These are phyloP conservation scores for Ascochyta rabiei DNA, from an alignment of 2,329 filamentous ascomycete species.

Conservation along the genomic window DNA sequence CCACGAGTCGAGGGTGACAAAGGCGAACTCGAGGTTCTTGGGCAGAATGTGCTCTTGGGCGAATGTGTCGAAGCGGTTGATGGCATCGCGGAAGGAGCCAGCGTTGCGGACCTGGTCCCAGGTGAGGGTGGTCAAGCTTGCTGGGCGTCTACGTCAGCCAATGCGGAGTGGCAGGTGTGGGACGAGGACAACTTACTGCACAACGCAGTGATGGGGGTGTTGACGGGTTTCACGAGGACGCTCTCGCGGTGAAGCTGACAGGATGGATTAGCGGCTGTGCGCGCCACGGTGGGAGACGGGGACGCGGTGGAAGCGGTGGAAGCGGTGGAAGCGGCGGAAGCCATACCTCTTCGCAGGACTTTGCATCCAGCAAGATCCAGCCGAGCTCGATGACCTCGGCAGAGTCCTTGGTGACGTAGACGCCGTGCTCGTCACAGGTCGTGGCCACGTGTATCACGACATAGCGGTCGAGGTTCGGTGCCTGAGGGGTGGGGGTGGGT, in stretches of 20 bases:
- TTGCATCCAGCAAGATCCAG: slow-evolving; percentile 94
- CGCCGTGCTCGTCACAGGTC: slow-evolving; percentile 98
- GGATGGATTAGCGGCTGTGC: slow-evolving; percentile 36
- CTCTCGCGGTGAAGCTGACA: slow-evolving; percentile 88
- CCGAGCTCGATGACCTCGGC: slow-evolving; percentile 99
- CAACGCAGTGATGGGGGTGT: slow-evolving; percentile 96
- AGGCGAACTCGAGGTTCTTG: slow-evolving; percentile 95
- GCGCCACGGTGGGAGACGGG: slow-evolving; percentile 14
- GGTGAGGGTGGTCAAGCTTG: slow-evolving; percentile 94
- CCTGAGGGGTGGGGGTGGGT: slow-evolving; percentile 39
- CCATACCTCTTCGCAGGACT: slow-evolving; percentile 84
- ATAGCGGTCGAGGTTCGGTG: slow-evolving; percentile 79
- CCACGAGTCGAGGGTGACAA: slow-evolving; percentile 98
- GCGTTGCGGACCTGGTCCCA: slow-evolving; percentile 99
- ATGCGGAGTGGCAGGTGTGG: slow-evolving; percentile 13
- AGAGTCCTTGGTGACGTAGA: slow-evolving; percentile 99
- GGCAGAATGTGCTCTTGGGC: slow-evolving; percentile 87
- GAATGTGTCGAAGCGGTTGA: slow-evolving; percentile 93
- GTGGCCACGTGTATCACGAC: slow-evolving; percentile 98
- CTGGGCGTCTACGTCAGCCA: slow-evolving; percentile 57
- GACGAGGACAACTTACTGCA: slow-evolving; percentile 75
- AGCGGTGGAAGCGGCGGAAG: slow-evolving; percentile 9
- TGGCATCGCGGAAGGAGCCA: slow-evolving; percentile 94
- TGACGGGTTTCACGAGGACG: slow-evolving; percentile 96
- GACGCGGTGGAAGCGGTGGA: slow-evolving; percentile 12